These are phyloP conservation scores for Tylopilus plumbeoviolaceoides DNA, from an alignment of 768 basidiomycete genomes.

Conservation along the genomic window DNA sequence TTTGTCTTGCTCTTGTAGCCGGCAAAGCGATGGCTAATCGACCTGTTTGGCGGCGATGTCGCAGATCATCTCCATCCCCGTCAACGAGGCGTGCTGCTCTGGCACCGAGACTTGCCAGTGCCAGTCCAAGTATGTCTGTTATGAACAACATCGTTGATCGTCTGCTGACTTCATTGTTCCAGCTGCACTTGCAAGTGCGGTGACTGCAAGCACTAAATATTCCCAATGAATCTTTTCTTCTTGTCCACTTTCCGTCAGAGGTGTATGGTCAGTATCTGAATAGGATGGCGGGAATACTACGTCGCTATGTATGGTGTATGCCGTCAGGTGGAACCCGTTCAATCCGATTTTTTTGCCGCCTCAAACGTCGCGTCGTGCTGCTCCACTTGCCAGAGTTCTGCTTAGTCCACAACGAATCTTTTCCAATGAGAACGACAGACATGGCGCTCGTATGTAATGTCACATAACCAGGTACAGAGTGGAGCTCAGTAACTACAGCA, in stretches of 20 bases:
- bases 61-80: constrained; percentile 13
- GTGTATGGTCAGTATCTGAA: neutral
- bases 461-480: too few relatives aligned
- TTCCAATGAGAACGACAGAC: neutral
- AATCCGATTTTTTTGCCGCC: neutral
- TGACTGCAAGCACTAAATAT: constrained; percentile 17
- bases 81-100: constrained; percentile 22
- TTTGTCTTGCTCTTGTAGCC: neutral
- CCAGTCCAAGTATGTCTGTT: constrained; percentile 4
- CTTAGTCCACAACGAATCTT: neutral
- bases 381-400: neutral
- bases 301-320: neutral
- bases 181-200: constrained; percentile 19
- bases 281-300: neutral
- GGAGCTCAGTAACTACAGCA: too few relatives aligned
- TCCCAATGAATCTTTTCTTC: too few relatives aligned
- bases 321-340: neutral
- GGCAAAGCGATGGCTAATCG: neutral
- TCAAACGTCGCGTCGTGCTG: neutral
- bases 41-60: neutral
- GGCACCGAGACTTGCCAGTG: constrained; percentile 8
- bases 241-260: neutral
- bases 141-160: neutral
- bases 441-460: too few relatives aligned
- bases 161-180: too few relatives aligned